Conservation (phyloP, 1,284 basidiomycete species). For the Cryptococcus sp. region DNA sequence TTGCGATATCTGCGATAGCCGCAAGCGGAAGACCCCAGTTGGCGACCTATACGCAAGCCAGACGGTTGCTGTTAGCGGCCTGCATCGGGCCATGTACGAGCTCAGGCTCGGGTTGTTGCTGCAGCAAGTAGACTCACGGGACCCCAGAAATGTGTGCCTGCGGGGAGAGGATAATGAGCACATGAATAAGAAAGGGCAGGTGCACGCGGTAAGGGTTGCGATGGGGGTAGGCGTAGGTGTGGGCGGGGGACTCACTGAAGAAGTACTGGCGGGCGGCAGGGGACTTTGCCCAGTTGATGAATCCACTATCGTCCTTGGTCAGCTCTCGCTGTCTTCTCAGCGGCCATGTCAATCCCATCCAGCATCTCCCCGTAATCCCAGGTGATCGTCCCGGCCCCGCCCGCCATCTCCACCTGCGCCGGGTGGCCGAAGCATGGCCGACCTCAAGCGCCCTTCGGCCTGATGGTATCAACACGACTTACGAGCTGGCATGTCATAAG, state of each 20-base stretch:
- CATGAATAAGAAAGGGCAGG: conserved; percentile 3
- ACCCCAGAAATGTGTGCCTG: conserved; percentile 95
- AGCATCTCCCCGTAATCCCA: background rate
- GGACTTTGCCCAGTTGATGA: conserved; percentile 79
- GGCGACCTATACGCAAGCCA: conserved; percentile 62
- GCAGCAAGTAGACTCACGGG: conserved; percentile 64
- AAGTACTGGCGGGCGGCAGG: conserved; percentile 88
- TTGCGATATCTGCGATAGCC: conserved; percentile 74
- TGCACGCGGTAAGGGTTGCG: background rate
- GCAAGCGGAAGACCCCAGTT: conserved; percentile 96
- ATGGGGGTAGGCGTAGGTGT: too few species aligned
- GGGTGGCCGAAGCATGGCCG: too few species aligned
- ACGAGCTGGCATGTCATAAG: background rate
- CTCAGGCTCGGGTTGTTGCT: background rate
- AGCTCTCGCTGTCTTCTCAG: background rate
- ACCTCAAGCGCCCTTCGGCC: background rate
- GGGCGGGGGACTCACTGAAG: conserved; percentile 65
- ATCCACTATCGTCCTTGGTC: conserved; percentile 40
- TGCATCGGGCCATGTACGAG: too few species aligned
- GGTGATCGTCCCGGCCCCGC: too few species aligned
- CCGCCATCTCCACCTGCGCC: too few species aligned
- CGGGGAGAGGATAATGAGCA: background rate
- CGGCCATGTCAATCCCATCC: background rate
- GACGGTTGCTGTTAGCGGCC: too few species aligned
- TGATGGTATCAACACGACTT: background rate